phyloP scores from a whole-genome alignment of 768 basidiomycete species.

The Rhizopogon sp. region DNA sequence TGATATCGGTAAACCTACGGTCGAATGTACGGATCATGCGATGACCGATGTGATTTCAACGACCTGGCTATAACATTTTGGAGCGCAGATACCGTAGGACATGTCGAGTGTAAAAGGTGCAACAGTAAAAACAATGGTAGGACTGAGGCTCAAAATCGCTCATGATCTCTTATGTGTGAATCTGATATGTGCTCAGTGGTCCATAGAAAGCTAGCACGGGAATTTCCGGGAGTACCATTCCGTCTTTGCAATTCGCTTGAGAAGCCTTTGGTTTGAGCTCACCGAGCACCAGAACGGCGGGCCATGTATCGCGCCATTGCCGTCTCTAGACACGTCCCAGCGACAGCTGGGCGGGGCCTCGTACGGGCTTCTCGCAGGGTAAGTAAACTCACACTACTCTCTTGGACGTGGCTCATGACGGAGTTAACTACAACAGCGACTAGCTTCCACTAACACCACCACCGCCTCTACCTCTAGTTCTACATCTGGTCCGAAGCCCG shows the following conservation, averaged over 20 bases:
- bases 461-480: conserved; percentile 24
- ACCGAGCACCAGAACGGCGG: conserved; percentile 6
- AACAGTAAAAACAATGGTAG: no score
- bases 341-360: conserved; percentile 39
- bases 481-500: conserved; percentile 39
- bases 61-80: no score
- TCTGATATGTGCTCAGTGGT: no score
- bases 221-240: conserved; percentile 2
- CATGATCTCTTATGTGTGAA: no score
- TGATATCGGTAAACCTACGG: no score
- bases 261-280: conserved; percentile 1
- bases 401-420: conserved; percentile 5
- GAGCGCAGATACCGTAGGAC: no score
- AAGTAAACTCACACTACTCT: conserved; percentile 20
- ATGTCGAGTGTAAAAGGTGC: no score
- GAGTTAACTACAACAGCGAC: conserved; percentile 37
- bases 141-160: no score
- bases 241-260: background rate
- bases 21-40: no score
- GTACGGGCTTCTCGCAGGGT: conserved; percentile 59
- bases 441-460: conserved; percentile 52
- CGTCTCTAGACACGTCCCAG: conserved; percentile 47
- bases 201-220: background rate
- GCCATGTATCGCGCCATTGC: conserved; percentile 52
- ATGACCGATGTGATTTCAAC: no score